Conservation (phyloP, 2,329 filamentous ascomycete genomes). For the Fusarium sp. region DNA sequence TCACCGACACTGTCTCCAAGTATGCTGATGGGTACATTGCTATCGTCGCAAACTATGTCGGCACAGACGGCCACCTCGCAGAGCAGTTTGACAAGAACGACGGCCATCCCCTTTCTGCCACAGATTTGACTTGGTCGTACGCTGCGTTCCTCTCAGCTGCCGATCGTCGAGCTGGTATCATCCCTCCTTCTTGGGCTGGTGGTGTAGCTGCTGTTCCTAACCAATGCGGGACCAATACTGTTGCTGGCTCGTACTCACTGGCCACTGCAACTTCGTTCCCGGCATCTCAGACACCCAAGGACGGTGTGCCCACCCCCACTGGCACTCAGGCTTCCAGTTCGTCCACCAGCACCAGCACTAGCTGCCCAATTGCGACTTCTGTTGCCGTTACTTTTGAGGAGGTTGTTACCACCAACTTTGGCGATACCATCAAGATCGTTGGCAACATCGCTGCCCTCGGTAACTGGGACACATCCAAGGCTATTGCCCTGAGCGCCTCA, state of each 20-base stretch:
- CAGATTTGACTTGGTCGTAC: slow-evolving; percentile 80
- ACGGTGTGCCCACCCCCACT: slow-evolving; percentile 51
- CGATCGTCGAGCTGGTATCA: slow-evolving; percentile 65
- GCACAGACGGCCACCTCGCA: slow-evolving; percentile 70
- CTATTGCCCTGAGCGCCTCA: slow-evolving; percentile 67
- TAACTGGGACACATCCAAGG: slow-evolving; percentile 68
- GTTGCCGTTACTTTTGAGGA: slow-evolving; percentile 74
- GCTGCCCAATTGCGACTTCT: slow-evolving; percentile 56
- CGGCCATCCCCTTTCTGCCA: slow-evolving; percentile 70
- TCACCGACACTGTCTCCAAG: slow-evolving; percentile 67
- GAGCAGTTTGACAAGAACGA: slow-evolving; percentile 73
- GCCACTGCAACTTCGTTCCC: slow-evolving; percentile 64
- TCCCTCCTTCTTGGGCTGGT: slow-evolving; percentile 69
- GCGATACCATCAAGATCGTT: slow-evolving; percentile 74
- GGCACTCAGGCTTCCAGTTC: slow-evolving; percentile 46
- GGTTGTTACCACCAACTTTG: slow-evolving; percentile 66
- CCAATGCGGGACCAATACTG: slow-evolving; percentile 61
- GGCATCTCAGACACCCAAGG: slow-evolving; percentile 59
- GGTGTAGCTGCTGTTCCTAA: slow-evolving; percentile 60
- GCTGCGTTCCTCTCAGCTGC: slow-evolving; percentile 75
- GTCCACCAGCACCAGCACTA: slow-evolving; percentile 49
- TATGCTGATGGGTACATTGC: slow-evolving; percentile 73
- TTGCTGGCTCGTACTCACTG: slow-evolving; percentile 63
- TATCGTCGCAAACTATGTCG: slow-evolving; percentile 72
- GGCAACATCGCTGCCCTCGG: slow-evolving; percentile 72